A percentile compares a stretch with the other conserved stretches of the same genome.
These are phyloP conservation scores for Fagus sylvatica DNA, from an alignment of 306 rosid species.

Conservation along the genomic window DNA sequence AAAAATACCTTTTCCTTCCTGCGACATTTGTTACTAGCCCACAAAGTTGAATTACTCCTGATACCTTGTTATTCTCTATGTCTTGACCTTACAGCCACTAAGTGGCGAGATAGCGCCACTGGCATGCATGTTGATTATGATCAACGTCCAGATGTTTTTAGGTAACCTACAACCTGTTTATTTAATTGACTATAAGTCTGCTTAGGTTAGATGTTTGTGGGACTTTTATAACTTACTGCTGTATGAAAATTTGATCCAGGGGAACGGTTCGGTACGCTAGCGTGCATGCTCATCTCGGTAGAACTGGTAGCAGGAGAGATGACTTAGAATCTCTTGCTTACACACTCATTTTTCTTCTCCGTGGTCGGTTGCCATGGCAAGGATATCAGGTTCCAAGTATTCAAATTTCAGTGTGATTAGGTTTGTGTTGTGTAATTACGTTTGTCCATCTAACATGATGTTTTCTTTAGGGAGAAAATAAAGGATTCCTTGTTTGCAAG, in stretches of 20 bases:
- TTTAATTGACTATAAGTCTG: background rate
- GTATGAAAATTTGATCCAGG: slow-evolving; percentile 35
- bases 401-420: background rate
- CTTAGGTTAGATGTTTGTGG: background rate
- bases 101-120: slow-evolving; percentile 67
- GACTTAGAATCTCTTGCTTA: slow-evolving; percentile 94
- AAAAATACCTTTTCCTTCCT: background rate
- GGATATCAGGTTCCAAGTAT: slow-evolving; percentile 61
- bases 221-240: background rate
- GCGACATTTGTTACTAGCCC: background rate
- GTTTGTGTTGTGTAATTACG: slow-evolving; percentile 10
- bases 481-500: slow-evolving; percentile 82
- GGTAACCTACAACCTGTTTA: slow-evolving; percentile 37
- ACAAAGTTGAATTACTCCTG: background rate
- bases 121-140: slow-evolving; percentile 89
- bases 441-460: slow-evolving; percentile 25
- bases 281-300: slow-evolving; percentile 88
- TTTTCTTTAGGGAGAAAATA: slow-evolving; percentile 78
- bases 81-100: slow-evolving; percentile 58
- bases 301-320: slow-evolving; percentile 92
- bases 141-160: slow-evolving; percentile 91
- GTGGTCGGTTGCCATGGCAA: slow-evolving; percentile 93
- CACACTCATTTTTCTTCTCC: slow-evolving; percentile 78
- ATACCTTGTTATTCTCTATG: slow-evolving; percentile 14
- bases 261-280: slow-evolving; percentile 89